Evolutionary conservation across 495 filamentous ascomycete species (phyloP).

Genomic region (Xylaria venustula): DNA sequence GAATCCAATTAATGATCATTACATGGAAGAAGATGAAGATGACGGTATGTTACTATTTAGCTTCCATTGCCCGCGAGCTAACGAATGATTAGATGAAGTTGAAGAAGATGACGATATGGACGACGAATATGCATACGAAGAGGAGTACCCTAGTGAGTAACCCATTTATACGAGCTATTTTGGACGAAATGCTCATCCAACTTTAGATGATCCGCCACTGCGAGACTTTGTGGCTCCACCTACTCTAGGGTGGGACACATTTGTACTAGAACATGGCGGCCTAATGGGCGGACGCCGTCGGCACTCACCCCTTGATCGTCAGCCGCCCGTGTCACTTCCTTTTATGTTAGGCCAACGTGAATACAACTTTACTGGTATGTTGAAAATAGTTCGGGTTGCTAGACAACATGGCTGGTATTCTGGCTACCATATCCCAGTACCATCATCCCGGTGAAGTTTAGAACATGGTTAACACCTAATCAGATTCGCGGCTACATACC

Average conservation of each 20-base stretch:
- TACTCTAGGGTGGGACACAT: slow-evolving; percentile 47
- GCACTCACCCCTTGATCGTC: slow-evolving; percentile 22
- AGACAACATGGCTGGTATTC: not conserved
- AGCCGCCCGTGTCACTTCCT: slow-evolving; percentile 33
- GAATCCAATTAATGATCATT: slow-evolving; percentile 52
- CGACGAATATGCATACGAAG: slow-evolving; percentile 63
- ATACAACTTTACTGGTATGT: slow-evolving; percentile 25
- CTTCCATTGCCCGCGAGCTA: not conserved
- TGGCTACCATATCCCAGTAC: not conserved
- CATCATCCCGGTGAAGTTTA: not conserved
- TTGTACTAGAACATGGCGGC: slow-evolving; percentile 34
- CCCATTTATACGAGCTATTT: not conserved
- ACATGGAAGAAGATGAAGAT: slow-evolving; percentile 67
- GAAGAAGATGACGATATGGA: slow-evolving; percentile 73
- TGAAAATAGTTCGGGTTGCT: not conserved
- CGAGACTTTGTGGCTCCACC: slow-evolving; percentile 34
- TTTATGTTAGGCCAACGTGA: slow-evolving; percentile 48
- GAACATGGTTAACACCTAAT: slow-evolving; percentile 26
- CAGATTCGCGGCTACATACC: slow-evolving; percentile 37
- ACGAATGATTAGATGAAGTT: slow-evolving; percentile 41
- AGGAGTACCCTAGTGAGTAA: slow-evolving; percentile 67
- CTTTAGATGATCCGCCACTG: slow-evolving; percentile 47
- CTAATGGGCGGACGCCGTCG: slow-evolving; percentile 24
- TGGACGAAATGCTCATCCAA: not conserved
- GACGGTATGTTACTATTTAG: slow-evolving; percentile 49